Conservation (phyloP, 257 asterid species). For the Nicotiana tabacum region DNA sequence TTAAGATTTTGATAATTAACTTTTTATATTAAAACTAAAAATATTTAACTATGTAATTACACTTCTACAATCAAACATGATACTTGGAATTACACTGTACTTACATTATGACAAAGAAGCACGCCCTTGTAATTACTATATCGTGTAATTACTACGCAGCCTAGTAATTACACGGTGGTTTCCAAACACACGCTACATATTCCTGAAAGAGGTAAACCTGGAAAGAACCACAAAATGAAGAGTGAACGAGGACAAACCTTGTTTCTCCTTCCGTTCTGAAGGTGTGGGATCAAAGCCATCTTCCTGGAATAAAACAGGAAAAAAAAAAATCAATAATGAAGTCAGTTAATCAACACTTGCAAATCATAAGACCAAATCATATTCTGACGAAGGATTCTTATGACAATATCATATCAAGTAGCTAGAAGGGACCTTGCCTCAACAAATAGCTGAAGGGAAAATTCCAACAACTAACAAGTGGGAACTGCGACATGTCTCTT, state of each 20-base stretch:
- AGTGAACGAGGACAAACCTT: slow-evolving; percentile 39
- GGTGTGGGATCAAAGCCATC: slow-evolving; percentile 35
- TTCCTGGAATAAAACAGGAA: slow-evolving; percentile 35
- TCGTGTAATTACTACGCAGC: no score
- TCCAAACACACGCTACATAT: neutral
- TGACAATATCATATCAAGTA: neutral
- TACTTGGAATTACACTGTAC: no score
- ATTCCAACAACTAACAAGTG: neutral
- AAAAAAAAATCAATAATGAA: slow-evolving; percentile 5
- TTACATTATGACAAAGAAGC: no score
- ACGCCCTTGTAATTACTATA: no score
- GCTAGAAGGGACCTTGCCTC: neutral
- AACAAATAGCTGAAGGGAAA: neutral
- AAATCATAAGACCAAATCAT: slow-evolving; percentile 8
- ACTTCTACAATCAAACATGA: no score
- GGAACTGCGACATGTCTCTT: neutral
- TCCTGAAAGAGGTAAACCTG: neutral
- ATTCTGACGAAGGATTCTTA: neutral
- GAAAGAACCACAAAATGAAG: neutral
- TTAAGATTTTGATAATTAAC: no score
- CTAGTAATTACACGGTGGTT: no score
- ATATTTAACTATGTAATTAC: no score
- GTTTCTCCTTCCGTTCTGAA: slow-evolving; percentile 40
- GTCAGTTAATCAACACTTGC: neutral
- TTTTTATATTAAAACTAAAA: no score